These are phyloP conservation scores for Fagopyrum esculentum DNA, from an alignment of 148 eudicot species.

Conservation along the genomic window DNA sequence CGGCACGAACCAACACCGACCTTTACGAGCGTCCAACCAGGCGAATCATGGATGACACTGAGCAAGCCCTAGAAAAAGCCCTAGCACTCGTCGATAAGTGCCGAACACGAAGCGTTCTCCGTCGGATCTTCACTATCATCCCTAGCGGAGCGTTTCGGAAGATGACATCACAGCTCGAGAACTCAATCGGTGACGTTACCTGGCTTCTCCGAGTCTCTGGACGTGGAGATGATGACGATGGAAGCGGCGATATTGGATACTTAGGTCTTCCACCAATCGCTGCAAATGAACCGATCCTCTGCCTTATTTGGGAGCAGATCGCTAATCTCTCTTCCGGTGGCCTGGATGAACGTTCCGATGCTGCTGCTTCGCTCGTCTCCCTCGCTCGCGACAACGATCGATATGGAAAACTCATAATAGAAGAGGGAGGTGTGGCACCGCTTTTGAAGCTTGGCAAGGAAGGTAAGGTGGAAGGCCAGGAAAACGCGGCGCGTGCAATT, in stretches of 20 bases:
- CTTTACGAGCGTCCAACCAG: slow-evolving; percentile 79
- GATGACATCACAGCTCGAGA: slow-evolving; percentile 51
- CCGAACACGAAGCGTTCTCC: slow-evolving; percentile 36
- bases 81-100: slow-evolving; percentile 50
- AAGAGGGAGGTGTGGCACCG: slow-evolving; percentile 76
- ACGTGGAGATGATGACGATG: slow-evolving; percentile 48
- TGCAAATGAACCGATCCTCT: slow-evolving; percentile 73
- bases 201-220: slow-evolving; percentile 78
- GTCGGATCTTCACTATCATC: slow-evolving; percentile 67
- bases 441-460: slow-evolving; percentile 64
- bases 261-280: slow-evolving; percentile 83
- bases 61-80: slow-evolving; percentile 60
- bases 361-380: slow-evolving; percentile 62
- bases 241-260: slow-evolving; percentile 41
- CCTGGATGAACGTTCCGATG: slow-evolving; percentile 56
- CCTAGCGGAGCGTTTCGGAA: slow-evolving; percentile 50
- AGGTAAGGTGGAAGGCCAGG: slow-evolving; percentile 68
- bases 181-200: slow-evolving; percentile 69
- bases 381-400: slow-evolving; percentile 75
- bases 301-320: slow-evolving; percentile 84
- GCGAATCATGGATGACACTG: slow-evolving; percentile 70
- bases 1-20: slow-evolving; percentile 61
- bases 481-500: slow-evolving; percentile 66
- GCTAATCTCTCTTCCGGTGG: slow-evolving; percentile 57
- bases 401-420: slow-evolving; percentile 60